Conservation (phyloP, 345 rosid species). For the Rhodamnia rubescens region DNA sequence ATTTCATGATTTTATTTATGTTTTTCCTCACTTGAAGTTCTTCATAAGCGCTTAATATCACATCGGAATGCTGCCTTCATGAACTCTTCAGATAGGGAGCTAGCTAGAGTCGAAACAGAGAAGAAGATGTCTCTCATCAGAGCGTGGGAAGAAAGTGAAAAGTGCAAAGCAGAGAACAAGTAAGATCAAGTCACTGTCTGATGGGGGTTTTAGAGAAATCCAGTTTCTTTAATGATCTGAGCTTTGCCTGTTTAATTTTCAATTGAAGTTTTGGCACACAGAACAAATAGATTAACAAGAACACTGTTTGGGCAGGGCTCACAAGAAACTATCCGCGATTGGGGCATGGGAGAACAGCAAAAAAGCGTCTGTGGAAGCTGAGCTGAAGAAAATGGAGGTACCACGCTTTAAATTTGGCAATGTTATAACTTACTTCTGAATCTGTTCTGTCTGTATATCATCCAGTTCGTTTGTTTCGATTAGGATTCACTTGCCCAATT, state of each 20-base stretch:
- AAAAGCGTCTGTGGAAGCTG: constrained; percentile 55
- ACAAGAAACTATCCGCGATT: constrained; percentile 43
- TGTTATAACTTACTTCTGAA: neutral
- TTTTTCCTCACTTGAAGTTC: neutral
- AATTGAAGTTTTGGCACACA: neutral
- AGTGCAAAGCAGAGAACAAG: constrained; percentile 89
- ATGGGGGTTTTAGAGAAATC: neutral
- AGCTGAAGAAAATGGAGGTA: constrained; percentile 55
- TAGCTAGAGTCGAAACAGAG: constrained; percentile 68
- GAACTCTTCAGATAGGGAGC: constrained; percentile 45
- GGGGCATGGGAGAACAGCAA: constrained; percentile 59
- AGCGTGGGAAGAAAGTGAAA: constrained; percentile 99
- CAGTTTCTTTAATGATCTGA: neutral
- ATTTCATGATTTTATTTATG: neutral
- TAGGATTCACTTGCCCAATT: neutral
- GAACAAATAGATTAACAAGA: neutral
- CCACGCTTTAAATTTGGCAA: neutral
- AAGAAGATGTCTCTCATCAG: constrained; percentile 63
- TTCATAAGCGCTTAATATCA: neutral
- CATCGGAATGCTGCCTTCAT: neutral
- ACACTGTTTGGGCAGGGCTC: constrained; percentile 36
- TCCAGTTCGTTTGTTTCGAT: neutral
- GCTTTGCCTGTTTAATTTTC: neutral
- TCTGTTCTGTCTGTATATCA: neutral
- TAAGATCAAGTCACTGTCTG: constrained; percentile 1